Evolutionary conservation across 129 eudicot genomes (phyloP).

Genomic region (Deinandra increscens): DNA sequence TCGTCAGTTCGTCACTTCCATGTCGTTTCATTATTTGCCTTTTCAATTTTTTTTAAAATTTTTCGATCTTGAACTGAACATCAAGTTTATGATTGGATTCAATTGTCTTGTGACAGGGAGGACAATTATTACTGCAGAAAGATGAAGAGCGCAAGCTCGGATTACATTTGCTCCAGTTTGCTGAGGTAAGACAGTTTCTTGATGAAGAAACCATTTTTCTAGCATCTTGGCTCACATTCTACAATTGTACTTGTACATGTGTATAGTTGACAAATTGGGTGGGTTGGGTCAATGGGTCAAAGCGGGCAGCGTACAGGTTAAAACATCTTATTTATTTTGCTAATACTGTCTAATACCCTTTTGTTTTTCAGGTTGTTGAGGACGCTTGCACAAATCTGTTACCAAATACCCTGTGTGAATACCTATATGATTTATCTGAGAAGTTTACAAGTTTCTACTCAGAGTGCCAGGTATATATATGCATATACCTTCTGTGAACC

Average conservation of each 20-base stretch:
- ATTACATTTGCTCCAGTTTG: constrained; percentile 76
- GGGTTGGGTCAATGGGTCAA: not conserved
- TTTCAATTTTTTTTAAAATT: not conserved
- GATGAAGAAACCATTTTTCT: not conserved
- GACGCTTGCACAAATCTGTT: constrained; percentile 68
- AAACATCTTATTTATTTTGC: not conserved
- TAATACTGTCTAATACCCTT: not conserved
- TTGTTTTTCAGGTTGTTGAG: constrained; percentile 58
- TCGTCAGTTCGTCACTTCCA: constrained; percentile 19
- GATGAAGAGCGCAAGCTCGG: constrained; percentile 70
- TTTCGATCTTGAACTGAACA: not conserved
- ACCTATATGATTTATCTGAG: constrained; percentile 69
- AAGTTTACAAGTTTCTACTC: constrained; percentile 69
- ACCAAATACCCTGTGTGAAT: constrained; percentile 71
- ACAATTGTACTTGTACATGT: not conserved
- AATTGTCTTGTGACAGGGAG: constrained; percentile 44
- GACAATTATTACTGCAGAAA: constrained; percentile 55
- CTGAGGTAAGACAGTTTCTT: constrained; percentile 56
- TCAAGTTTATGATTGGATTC: not conserved
- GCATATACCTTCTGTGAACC: not conserved
- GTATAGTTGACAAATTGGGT: not conserved
- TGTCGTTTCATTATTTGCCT: not conserved
- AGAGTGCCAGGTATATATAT: constrained; percentile 62
- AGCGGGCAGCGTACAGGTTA: not conserved
- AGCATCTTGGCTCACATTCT: not conserved